Base-by-base conservation (phyloP, 495 filamentous ascomycete genomes). In the Aspergillus bridgeri region DNA sequence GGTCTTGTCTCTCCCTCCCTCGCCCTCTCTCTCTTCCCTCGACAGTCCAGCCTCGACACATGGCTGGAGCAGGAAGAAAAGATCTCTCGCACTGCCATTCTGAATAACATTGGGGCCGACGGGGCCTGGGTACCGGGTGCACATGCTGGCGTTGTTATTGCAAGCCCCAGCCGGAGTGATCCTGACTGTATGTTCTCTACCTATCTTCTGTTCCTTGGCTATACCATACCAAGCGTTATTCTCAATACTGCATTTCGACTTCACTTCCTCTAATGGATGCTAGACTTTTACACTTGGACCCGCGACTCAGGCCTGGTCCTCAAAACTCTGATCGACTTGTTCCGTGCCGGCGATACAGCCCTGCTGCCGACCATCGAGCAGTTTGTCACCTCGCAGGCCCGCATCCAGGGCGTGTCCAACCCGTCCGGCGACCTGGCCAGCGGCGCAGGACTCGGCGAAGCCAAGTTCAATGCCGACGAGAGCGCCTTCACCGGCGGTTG, bases 221-320 rank as follows among this genome's bases (percentile, higher is more conserved):
- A n/a, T n/a, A n/a, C n/a, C n/a, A n/a, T n/a, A n/a, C n/a, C n/a
- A n/a, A n/a, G n/a, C n/a, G n/a, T n/a, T n/a, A n/a, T n/a, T n/a
- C n/a, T n/a, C n/a, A n/a, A n/a, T n/a, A n/a, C n/a, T n/a, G n/a
- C n/a, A n/a, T n/a, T n/a, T n/a, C n/a, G n/a, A n/a, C n/a, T n/a
- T n/a, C n/a, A n/a, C n/a, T n/a, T n/a, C n/a, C n/a, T n/a, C 18
- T 71, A 78, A 64, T 82, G 75, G 79, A 58, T 61, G 69, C 66
- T 56, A 75, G 72, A 76, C 45, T 78, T 69, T 48, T 90, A 81
- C 59, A 86, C 86, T 11, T 91, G 88, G 87, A 88, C 83, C n/a
- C 76, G 88, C 56, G 88, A 90, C 64, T 78, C 83, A n/a, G 80
- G 83, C 8, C 70, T 91, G 59, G 81, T 82, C 4, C 78, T 86